phyloP scores from a whole-genome alignment of 2,329 filamentous ascomycete species.

The Aspergillus japonicus region DNA sequence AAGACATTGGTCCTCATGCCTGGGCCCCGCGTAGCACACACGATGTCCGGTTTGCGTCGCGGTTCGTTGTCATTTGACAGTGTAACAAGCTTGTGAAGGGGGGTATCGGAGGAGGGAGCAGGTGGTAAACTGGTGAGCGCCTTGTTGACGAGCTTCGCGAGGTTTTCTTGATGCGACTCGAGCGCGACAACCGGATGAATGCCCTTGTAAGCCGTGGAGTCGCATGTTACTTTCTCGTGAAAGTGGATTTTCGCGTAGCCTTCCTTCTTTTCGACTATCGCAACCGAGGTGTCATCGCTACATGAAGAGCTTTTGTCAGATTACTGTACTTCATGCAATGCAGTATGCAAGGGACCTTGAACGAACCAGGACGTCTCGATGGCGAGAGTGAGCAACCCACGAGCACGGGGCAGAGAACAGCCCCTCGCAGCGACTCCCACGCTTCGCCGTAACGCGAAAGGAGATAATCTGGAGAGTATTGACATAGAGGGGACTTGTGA shows the following conservation, averaged over 20 bases:
- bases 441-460: slow-evolving; percentile 17
- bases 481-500: slow-evolving; percentile 26
- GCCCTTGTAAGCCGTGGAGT: slow-evolving; percentile 71
- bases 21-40: slow-evolving; percentile 87
- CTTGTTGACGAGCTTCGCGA: slow-evolving; percentile 66
- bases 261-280: slow-evolving; percentile 65
- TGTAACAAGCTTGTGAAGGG: slow-evolving; percentile 15
- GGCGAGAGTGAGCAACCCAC: slow-evolving; percentile 45
- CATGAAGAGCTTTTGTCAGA: neutral
- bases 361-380: slow-evolving; percentile 49
- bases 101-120: slow-evolving; percentile 11
- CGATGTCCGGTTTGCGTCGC: slow-evolving; percentile 67
- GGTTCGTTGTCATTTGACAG: slow-evolving; percentile 23
- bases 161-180: slow-evolving; percentile 68
- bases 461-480: neutral
- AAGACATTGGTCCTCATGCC: slow-evolving; percentile 80
- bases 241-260: slow-evolving; percentile 63
- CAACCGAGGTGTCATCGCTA: slow-evolving; percentile 88
- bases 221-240: slow-evolving; percentile 77
- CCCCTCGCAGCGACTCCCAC: slow-evolving; percentile 10
- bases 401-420: slow-evolving; percentile 5
- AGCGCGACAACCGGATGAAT: slow-evolving; percentile 77
- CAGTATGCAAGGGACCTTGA: neutral
- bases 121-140: slow-evolving; percentile 60
- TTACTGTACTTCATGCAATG: neutral